Evolutionary conservation across 2,329 filamentous ascomycete species (phyloP), one percentile per base, ranked within the genome.

Genomic region (Coccinonectria pachysandricola): DNA sequence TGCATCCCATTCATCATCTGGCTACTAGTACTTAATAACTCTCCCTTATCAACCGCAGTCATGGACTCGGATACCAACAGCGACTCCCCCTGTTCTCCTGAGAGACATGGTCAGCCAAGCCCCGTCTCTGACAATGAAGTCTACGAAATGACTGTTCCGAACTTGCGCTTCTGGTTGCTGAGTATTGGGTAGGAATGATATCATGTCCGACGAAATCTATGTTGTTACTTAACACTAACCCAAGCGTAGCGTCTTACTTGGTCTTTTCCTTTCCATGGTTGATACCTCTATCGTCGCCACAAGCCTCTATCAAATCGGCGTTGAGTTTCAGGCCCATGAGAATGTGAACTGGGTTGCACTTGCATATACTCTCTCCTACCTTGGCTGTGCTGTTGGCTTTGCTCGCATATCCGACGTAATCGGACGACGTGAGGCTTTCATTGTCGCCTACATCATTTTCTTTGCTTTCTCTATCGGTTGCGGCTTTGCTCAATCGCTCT

Each of bases 211-310:
- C n/a, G n/a, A n/a, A n/a, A n/a, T n/a, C n/a, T n/a, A n/a, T n/a
- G n/a, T n/a, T 8, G 7, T 14, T 3, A 7, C 4, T 8, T 10
- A n/a, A n/a, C n/a, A n/a, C n/a, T n/a, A n/a, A n/a, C n/a, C n/a
- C 19, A 8, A 12, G 15, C 22, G 9, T 7, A 72, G 65, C 10
- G 49, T 70, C 9, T 62, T 56, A 12, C 48, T 65, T 5, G 70
- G 69, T 3, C 56, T 75, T 1, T 69, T 73, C 27, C 57, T 76
- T 24, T 66, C 71, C 15, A 62, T 73, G 39, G 46, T 74, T n/a
- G 71, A 75, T 44, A 63, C 65, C 2, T 70, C 70, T 4, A 74
- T 76, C 19, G 65, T 76, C 1, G 68, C 71, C 2, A 75, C 71
- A 8, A 66, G 65, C 22, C 48, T 76, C 7, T 66, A 66, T 39